Conservation (phyloP, 2,329 filamentous ascomycete species). For the Pseudofabraea citricarpa region DNA sequence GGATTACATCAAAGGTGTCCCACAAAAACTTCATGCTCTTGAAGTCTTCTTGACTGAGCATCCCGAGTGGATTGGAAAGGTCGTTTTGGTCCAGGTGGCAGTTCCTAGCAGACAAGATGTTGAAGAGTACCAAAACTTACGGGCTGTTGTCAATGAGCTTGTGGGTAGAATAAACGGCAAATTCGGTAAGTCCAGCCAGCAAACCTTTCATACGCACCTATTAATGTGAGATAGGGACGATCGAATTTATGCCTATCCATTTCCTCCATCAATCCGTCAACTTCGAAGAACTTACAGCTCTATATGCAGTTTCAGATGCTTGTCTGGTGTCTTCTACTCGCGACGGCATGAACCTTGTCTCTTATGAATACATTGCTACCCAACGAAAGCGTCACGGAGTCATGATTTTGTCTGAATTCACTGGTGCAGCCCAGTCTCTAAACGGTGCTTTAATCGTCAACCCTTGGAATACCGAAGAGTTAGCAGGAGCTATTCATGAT, state of each 20-base stretch:
- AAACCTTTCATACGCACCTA: no score
- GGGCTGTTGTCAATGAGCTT: slow-evolving; percentile 92
- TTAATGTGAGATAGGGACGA: no score
- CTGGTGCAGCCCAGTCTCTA: slow-evolving; percentile 88
- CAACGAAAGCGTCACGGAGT: slow-evolving; percentile 87
- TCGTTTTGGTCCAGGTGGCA: slow-evolving; percentile 92
- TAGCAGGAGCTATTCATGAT: slow-evolving; percentile 89
- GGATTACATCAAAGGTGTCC: slow-evolving; percentile 98
- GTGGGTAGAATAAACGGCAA: slow-evolving; percentile 96
- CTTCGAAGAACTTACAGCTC: slow-evolving; percentile 89
- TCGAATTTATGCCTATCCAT: slow-evolving; percentile 98
- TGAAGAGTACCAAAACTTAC: slow-evolving; percentile 95
- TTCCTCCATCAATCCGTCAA: slow-evolving; percentile 95
- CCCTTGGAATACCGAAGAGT: slow-evolving; percentile 96
- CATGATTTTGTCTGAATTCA: slow-evolving; percentile 95
- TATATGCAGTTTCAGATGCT: slow-evolving; percentile 89
- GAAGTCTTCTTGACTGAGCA: slow-evolving; percentile 97
- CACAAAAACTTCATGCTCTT: slow-evolving; percentile 92
- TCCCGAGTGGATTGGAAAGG: slow-evolving; percentile 96
- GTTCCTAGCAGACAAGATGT: slow-evolving; percentile 94
- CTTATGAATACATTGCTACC: slow-evolving; percentile 95
- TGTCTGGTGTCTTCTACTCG: slow-evolving; percentile 93
- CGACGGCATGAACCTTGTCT: slow-evolving; percentile 98
- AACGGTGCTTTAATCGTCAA: slow-evolving; percentile 95
- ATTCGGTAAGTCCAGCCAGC: slow-evolving; percentile 61